These are phyloP conservation scores for Penicillium palitans DNA, from an alignment of 2,329 filamentous ascomycete species.

Conservation along the genomic window DNA sequence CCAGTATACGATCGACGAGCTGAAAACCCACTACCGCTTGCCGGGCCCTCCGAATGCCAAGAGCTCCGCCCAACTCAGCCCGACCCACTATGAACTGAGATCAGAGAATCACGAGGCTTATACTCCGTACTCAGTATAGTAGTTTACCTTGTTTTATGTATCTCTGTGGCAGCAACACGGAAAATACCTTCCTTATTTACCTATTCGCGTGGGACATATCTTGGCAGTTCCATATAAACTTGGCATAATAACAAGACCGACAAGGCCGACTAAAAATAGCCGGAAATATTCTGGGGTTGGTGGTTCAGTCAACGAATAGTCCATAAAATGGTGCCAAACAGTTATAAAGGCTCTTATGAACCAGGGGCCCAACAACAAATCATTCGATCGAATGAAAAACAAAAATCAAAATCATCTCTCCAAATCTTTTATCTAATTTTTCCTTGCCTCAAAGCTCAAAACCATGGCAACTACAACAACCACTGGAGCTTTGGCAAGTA, in stretches of 20 bases:
- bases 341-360: neutral
- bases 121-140: neutral
- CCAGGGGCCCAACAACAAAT: neutral
- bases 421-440: neutral
- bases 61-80: neutral
- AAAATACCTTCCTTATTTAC: neutral
- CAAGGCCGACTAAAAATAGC: constrained; percentile 1
- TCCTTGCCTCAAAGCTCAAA: neutral
- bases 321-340: neutral
- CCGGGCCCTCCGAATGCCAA: neutral
- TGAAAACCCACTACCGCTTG: neutral
- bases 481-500: constrained; percentile 8
- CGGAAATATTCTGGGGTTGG: neutral
- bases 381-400: neutral
- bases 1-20: neutral
- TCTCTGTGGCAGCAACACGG: neutral
- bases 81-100: neutral
- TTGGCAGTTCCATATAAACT: neutral
- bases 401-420: neutral
- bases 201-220: neutral
- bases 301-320: neutral
- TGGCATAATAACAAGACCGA: neutral
- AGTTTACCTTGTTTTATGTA: neutral
- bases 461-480: constrained; percentile 12
- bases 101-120: neutral